Base-by-base conservation (phyloP, 306 rosid species). In the Vicia villosa region DNA sequence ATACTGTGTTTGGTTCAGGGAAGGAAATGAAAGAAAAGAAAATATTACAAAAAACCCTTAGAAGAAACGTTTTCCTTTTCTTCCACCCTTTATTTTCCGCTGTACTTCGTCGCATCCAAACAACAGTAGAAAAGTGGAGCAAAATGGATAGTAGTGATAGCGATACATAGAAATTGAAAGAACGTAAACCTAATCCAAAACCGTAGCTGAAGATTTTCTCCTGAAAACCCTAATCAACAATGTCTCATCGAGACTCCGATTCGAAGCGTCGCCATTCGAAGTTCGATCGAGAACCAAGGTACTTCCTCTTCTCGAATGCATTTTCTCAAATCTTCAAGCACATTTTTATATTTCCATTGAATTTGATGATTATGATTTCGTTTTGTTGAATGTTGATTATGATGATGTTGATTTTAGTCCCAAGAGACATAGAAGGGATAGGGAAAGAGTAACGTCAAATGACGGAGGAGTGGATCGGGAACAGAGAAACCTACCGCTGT, bases 251-350 rank as follows among this genome's bases (percentile, higher is more conserved):
- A 63, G 93, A 93, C 38, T 88, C 87, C 32, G 89, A 85, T 71
- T 82, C 95, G 5, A 87, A 58, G 66, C 90, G 92, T 52, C 87
- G 84, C 62, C 91, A 82, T 72, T 88, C 97, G 36, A 81, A 86
- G 63, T 83, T 88, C 69, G 97, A 88, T 75, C 81, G 88, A 68
- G 88, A 90, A 55, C 79, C 92, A 68, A 90, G 98, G 98, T 90
- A 63, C 54, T n/a, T n/a, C n/a, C n/a, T n/a, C n/a, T n/a, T n/a
- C n/a, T n/a, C n/a, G n/a, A n/a, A n/a, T n/a, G n/a, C n/a, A n/a
- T n/a, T 52, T 1, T 40, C 36, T 45, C 5, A 10, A 46, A 6
- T 20, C 26, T 36, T 19, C 14, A 57, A 66, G 67, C 22, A 1
- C 73, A 1, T 45, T 38, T 41, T 58, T 46, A n/a, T 60, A 30